Evolutionary conservation across 169 alveolate genomes (phyloP).

Genomic region (Plasmodium berghei): DNA sequence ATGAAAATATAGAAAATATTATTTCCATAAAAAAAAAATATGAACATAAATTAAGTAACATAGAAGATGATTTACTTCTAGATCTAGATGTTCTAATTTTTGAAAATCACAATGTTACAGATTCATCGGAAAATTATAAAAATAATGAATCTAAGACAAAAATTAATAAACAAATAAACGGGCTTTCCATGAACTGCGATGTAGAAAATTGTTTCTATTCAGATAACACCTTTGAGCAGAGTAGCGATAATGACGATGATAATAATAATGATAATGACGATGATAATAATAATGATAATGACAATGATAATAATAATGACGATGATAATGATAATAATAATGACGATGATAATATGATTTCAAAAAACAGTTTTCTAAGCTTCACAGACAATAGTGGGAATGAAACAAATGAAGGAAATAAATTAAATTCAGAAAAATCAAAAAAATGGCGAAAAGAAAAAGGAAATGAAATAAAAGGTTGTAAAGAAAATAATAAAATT

Average conservation of each 20-base stretch:
- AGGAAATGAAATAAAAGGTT: too few species aligned
- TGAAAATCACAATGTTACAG: background rate
- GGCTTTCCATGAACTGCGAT: too few species aligned
- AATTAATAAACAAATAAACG: background rate
- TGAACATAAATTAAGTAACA: conserved; percentile 26
- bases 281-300: background rate
- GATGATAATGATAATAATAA: background rate
- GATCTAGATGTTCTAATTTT: conserved; percentile 24
- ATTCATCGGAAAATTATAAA: background rate
- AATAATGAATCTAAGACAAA: background rate
- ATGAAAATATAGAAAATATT: conserved; percentile 29
- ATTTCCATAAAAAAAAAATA: conserved; percentile 35
- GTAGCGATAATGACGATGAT: background rate
- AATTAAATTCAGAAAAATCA: too few species aligned
- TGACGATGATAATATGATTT: conserved; percentile 1
- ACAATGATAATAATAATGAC: background rate
- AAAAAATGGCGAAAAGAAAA: too few species aligned
- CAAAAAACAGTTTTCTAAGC: background rate
- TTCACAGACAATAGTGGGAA: background rate
- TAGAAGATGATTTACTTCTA: conserved; percentile 46
- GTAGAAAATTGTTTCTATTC: too few species aligned
- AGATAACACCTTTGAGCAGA: background rate
- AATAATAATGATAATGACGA: background rate
- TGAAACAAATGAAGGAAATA: background rate
- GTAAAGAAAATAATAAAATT: background rate